These are phyloP conservation scores for Fusarium oligoseptatum DNA, from an alignment of 2,329 filamentous ascomycete genomes.

Conservation along the genomic window DNA sequence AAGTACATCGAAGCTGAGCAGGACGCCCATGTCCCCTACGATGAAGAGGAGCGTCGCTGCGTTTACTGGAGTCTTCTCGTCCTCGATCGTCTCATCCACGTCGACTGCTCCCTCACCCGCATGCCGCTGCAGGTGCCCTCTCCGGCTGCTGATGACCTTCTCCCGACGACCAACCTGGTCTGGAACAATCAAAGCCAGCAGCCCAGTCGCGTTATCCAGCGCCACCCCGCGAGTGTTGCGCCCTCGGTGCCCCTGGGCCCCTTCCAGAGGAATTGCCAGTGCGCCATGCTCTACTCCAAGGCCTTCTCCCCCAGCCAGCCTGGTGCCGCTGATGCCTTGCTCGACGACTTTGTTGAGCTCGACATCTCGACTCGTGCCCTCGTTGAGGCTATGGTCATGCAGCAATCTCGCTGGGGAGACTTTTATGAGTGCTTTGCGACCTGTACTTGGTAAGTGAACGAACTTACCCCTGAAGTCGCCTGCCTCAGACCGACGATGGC, in stretches of 20 bases:
- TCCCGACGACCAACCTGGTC: slow-evolving; percentile 52
- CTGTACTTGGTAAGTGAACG: slow-evolving; percentile 50
- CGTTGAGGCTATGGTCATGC: slow-evolving; percentile 52
- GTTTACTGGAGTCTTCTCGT: slow-evolving; percentile 61
- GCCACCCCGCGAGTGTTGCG: slow-evolving; percentile 46
- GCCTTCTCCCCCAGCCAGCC: slow-evolving; percentile 44
- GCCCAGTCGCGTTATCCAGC: slow-evolving; percentile 40
- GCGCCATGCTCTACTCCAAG: slow-evolving; percentile 52
- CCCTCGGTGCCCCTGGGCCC: slow-evolving; percentile 50
- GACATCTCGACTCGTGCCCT: slow-evolving; percentile 50
- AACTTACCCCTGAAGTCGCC: not conserved
- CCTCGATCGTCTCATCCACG: slow-evolving; percentile 55
- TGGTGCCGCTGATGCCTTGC: slow-evolving; percentile 34
- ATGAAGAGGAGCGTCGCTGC: slow-evolving; percentile 56
- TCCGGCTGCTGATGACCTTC: slow-evolving; percentile 52
- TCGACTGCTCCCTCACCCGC: slow-evolving; percentile 49
- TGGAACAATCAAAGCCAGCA: slow-evolving; percentile 47
- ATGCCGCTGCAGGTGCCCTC: slow-evolving; percentile 53
- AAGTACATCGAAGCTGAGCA: slow-evolving; percentile 51
- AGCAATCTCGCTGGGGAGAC: slow-evolving; percentile 51
- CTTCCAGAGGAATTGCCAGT: slow-evolving; percentile 54
- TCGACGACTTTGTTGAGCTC: slow-evolving; percentile 50
- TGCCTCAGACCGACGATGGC: not conserved
- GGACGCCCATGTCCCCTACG: slow-evolving; percentile 45
- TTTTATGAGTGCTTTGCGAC: slow-evolving; percentile 53